These are phyloP conservation scores for Arabidopsis lyrata DNA, from an alignment of 441 rosid genomes.

Conservation along the genomic window DNA sequence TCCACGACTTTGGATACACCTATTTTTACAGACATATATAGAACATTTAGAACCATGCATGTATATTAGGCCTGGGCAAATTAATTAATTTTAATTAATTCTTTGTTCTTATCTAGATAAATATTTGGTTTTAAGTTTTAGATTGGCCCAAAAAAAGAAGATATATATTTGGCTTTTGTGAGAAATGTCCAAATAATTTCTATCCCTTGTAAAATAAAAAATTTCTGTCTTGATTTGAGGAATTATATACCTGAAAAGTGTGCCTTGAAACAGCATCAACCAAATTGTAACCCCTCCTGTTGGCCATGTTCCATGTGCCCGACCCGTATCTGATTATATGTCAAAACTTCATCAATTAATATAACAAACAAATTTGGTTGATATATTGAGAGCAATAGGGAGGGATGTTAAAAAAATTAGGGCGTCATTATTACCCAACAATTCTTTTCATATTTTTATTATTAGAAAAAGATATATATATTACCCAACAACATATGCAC, in stretches of 20 bases:
- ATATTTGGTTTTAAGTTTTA: no score
- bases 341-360: slow-evolving; percentile 6
- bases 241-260: slow-evolving; percentile 63
- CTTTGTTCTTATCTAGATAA: no score
- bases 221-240: background rate
- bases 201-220: no score
- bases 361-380: background rate
- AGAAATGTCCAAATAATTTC: no score
- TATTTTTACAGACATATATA: slow-evolving; percentile 21
- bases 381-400: background rate
- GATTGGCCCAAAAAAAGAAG: background rate
- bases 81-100: no score
- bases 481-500: slow-evolving; percentile 58
- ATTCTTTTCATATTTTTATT: no score
- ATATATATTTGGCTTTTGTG: background rate
- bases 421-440: slow-evolving; percentile 48
- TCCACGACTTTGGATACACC: slow-evolving; percentile 51
- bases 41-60: slow-evolving; percentile 10
- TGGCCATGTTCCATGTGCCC: slow-evolving; percentile 54
- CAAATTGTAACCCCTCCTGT: slow-evolving; percentile 64
- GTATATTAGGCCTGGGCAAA: no score
- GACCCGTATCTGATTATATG: slow-evolving; percentile 57
- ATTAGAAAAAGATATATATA: no score
- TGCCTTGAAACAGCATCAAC: slow-evolving; percentile 70
- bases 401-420: background rate